phyloP scores from a whole-genome alignment of 2,329 filamentous ascomycete genomes.

The Magnaporthiopsis rhizophila region DNA sequence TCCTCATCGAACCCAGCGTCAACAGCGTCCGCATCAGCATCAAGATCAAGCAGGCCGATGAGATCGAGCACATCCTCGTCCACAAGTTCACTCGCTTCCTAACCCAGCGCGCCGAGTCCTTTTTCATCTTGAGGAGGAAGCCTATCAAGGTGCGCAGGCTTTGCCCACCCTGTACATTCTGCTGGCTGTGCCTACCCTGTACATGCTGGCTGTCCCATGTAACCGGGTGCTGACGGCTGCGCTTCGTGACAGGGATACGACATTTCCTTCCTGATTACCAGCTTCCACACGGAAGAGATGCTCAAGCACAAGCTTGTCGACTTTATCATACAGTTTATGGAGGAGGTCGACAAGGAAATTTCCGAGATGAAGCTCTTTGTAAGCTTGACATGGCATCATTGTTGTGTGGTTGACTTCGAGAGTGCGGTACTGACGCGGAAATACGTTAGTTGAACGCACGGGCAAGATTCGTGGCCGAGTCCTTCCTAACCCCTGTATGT shows the following conservation, averaged over 20 bases:
- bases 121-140: slow-evolving; percentile 93
- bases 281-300: slow-evolving; percentile 98
- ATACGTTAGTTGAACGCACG: slow-evolving; percentile 95
- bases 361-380: slow-evolving; percentile 99
- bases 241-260: slow-evolving; percentile 68
- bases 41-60: slow-evolving; percentile 98
- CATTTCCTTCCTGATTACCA: slow-evolving; percentile 97
- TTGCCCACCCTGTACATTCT: neutral
- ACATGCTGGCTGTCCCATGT: neutral
- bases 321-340: slow-evolving; percentile 99
- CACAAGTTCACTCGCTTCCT: slow-evolving; percentile 98
- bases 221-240: neutral
- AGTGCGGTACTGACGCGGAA: too few relatives aligned
- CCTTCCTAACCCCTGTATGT: slow-evolving; percentile 75
- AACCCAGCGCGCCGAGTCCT: slow-evolving; percentile 91
- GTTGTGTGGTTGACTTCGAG: neutral
- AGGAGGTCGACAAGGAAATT: slow-evolving; percentile 99
- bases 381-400: slow-evolving; percentile 17
- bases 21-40: slow-evolving; percentile 97
- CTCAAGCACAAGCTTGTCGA: slow-evolving; percentile 98
- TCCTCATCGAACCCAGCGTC: slow-evolving; percentile 91
- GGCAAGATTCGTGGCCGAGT: slow-evolving; percentile 96
- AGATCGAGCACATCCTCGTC: slow-evolving; percentile 95
- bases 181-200: neutral
- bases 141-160: slow-evolving; percentile 67